These are phyloP conservation scores for Epichloe amarillans DNA, from an alignment of 2,329 filamentous ascomycete genomes.

Conservation along the genomic window DNA sequence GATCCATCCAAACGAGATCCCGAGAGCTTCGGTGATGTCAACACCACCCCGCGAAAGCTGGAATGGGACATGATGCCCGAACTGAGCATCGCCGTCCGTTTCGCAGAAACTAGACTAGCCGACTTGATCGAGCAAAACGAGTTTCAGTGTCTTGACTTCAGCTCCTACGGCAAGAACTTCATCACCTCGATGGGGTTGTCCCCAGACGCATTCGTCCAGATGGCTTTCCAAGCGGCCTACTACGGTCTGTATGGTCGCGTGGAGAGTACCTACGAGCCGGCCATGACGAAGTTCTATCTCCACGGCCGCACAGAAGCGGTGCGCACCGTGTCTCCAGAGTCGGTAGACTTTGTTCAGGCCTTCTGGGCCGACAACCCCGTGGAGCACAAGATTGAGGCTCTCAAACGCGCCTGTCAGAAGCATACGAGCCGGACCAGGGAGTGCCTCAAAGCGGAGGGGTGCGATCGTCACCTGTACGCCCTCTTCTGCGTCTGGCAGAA, in stretches of 20 bases:
- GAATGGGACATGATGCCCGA: constrained; percentile 97
- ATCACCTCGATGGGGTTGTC: constrained; percentile 96
- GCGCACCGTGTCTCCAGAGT: constrained; percentile 69
- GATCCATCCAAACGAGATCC: constrained; percentile 89
- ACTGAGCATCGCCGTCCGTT: constrained; percentile 78
- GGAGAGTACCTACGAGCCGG: constrained; percentile 93
- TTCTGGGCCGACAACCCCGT: constrained; percentile 90
- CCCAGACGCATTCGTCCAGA: constrained; percentile 93
- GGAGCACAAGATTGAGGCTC: constrained; percentile 70
- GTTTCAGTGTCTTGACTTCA: constrained; percentile 83
- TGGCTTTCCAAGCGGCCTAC: constrained; percentile 97
- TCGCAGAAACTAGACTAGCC: constrained; percentile 86
- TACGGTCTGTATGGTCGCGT: constrained; percentile 90
- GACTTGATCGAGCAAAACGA: constrained; percentile 96
- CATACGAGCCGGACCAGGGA: constrained; percentile 70
- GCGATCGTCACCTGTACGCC: constrained; percentile 86
- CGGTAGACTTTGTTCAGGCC: constrained; percentile 75
- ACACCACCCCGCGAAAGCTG: constrained; percentile 85
- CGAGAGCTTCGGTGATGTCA: constrained; percentile 82
- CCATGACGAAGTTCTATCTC: constrained; percentile 91
- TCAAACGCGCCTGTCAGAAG: constrained; percentile 70
- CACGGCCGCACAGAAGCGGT: constrained; percentile 94
- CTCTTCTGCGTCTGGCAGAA: constrained; percentile 93
- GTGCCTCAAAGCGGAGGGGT: constrained; percentile 80
- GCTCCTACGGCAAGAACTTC: constrained; percentile 87